These are phyloP conservation scores for Lizonia empirigonia DNA, from an alignment of 2,329 filamentous ascomycete species.

Conservation along the genomic window DNA sequence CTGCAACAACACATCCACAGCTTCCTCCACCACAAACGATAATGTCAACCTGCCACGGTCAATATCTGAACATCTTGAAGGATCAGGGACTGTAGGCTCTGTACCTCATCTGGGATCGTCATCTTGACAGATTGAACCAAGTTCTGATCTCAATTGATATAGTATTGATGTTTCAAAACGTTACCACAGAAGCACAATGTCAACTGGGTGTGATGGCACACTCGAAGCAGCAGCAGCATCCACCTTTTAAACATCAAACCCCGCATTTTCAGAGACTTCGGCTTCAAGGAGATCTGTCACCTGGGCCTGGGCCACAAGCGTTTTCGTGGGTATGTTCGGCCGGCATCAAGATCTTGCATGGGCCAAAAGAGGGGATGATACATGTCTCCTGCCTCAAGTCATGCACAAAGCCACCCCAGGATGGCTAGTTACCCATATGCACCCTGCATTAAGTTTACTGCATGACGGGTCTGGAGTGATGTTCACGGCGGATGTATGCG, in stretches of 20 bases:
- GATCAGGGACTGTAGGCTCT: not conserved
- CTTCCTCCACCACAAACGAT: conserved; percentile 79
- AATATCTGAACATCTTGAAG: not conserved
- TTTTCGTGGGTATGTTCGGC: conserved; percentile 20
- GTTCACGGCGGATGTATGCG: conserved; percentile 15
- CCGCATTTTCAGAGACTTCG: conserved; percentile 36
- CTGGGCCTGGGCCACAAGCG: conserved; percentile 23
- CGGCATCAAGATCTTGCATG: conserved; percentile 28
- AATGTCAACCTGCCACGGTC: conserved; percentile 65
- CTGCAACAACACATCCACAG: conserved; percentile 59
- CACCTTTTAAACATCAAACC: conserved; percentile 41
- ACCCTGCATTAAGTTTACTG: conserved; percentile 18
- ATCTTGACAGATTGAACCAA: conserved; percentile 45
- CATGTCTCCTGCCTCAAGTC: conserved; percentile 18
- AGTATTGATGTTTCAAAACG: conserved; percentile 5
- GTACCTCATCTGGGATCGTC: conserved; percentile 70
- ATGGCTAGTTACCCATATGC: conserved; percentile 15
- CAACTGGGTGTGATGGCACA: conserved; percentile 32
- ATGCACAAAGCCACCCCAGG: conserved; percentile 12
- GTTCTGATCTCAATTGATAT: not conserved
- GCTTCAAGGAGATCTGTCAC: conserved; percentile 32
- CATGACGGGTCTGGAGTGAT: conserved; percentile 15
- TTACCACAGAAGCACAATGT: conserved; percentile 38
- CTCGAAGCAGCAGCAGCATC: conserved; percentile 20
- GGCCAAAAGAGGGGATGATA: conserved; percentile 34